phyloP scores from a whole-genome alignment of 1,284 basidiomycete species.

The Apiotrichum gracile region DNA sequence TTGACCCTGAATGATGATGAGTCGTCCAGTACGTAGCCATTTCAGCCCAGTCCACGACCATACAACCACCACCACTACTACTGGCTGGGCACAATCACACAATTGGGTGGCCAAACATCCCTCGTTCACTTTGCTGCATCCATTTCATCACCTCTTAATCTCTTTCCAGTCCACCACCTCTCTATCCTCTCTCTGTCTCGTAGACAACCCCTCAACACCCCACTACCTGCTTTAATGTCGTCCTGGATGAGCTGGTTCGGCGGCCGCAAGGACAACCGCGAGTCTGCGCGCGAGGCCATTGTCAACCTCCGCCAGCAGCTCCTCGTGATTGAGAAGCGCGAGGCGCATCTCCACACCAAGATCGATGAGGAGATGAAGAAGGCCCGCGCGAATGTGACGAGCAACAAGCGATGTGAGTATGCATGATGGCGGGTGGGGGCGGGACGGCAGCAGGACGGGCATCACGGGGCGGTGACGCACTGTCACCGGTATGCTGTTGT shows the following conservation, averaged over 20 bases:
- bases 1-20: not conserved
- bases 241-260: slow-evolving; percentile 71
- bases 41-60: not conserved
- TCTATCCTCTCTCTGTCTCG: not conserved
- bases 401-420: slow-evolving; percentile 82
- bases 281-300: slow-evolving; percentile 77
- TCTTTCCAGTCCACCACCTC: not conserved
- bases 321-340: slow-evolving; percentile 98
- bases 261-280: slow-evolving; percentile 69
- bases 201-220: not conserved
- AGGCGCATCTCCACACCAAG: slow-evolving; percentile 93
- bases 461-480: too few relatives aligned
- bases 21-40: not conserved
- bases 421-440: not conserved
- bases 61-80: too few relatives aligned
- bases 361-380: slow-evolving; percentile 91
- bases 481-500: too few relatives aligned
- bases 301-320: slow-evolving; percentile 78
- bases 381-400: slow-evolving; percentile 86
- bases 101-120: too few relatives aligned
- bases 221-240: slow-evolving; percentile 56
- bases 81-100: too few relatives aligned
- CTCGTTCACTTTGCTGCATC: too few relatives aligned
- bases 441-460: not conserved
- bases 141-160: too few relatives aligned